These are phyloP conservation scores for Flaveria floridana DNA, from an alignment of 140 eudicot genomes.

Conservation along the genomic window DNA sequence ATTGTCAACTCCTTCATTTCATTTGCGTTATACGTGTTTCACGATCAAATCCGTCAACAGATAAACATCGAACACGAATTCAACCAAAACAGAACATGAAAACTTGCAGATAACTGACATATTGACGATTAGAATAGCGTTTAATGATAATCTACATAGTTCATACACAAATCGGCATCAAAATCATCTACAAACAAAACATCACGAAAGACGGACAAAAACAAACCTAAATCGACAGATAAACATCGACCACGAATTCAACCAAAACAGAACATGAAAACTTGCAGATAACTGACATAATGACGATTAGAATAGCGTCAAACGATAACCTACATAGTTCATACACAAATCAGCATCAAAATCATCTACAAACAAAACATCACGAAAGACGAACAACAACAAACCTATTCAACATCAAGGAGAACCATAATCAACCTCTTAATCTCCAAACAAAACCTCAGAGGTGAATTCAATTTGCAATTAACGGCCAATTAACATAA, in stretches of 20 bases:
- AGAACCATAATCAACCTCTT: background rate
- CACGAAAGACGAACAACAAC: too few species aligned
- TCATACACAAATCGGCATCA: background rate
- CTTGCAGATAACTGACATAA: background rate
- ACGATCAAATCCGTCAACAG: background rate
- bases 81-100: background rate
- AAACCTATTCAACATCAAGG: background rate
- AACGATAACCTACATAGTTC: background rate
- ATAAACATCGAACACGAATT: background rate
- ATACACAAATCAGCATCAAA: background rate
- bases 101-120: background rate
- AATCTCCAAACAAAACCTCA: constrained; percentile 1
- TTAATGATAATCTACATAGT: background rate
- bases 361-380: too few species aligned
- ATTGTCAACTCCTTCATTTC: background rate
- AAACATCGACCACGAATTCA: background rate
- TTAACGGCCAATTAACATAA: background rate
- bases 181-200: too few species aligned
- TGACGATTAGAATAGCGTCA: too few species aligned
- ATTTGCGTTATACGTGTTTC: background rate
- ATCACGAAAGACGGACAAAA: too few species aligned
- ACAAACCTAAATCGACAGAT: background rate
- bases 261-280: background rate
- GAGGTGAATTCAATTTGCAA: background rate
- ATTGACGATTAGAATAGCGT: too few species aligned